Evolutionary conservation across 352 stramenopile genomes (phyloP).

Genomic region (Albugo candida): DNA sequence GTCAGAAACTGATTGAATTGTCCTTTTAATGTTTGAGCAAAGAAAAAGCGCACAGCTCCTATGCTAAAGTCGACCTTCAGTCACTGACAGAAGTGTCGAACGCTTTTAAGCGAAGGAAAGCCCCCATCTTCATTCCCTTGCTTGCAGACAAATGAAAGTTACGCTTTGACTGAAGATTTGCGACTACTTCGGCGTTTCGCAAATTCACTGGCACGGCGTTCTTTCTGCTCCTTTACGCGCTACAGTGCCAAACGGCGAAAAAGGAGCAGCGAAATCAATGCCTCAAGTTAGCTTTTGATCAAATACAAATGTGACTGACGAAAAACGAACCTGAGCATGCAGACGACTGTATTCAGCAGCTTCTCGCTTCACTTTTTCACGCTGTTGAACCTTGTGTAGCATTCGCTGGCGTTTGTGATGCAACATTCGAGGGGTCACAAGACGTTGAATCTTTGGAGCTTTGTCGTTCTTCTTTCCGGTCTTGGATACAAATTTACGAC

Average conservation of each 20-base stretch:
- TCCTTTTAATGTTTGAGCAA: neutral
- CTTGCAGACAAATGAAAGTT: constrained; percentile 12
- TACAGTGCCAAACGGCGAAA: constrained; percentile 90
- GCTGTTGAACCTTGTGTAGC: constrained; percentile 68
- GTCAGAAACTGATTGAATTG: neutral
- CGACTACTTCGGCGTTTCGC: constrained; percentile 96
- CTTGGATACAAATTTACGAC: constrained; percentile 97
- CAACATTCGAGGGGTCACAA: constrained; percentile 94
- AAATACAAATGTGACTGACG: neutral
- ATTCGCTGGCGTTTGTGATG: constrained; percentile 89
- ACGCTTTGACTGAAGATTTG: constrained; percentile 84
- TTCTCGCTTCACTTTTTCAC: constrained; percentile 85
- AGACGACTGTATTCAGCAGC: constrained; percentile 95
- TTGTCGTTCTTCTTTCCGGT: constrained; percentile 97
- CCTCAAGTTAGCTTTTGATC: constrained; percentile 17
- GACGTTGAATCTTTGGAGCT: constrained; percentile 98
- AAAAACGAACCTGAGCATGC: constrained; percentile 73
- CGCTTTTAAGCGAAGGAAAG: neutral
- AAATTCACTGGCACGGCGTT: constrained; percentile 93
- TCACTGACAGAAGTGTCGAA: neutral
- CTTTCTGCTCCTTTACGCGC: constrained; percentile 96
- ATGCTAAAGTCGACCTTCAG: neutral
- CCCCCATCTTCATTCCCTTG: neutral
- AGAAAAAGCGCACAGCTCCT: neutral
- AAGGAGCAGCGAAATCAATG: constrained; percentile 56